phyloP scores from a whole-genome alignment of 2,329 filamentous ascomycete genomes.

The Microsporum ferrugineum region DNA sequence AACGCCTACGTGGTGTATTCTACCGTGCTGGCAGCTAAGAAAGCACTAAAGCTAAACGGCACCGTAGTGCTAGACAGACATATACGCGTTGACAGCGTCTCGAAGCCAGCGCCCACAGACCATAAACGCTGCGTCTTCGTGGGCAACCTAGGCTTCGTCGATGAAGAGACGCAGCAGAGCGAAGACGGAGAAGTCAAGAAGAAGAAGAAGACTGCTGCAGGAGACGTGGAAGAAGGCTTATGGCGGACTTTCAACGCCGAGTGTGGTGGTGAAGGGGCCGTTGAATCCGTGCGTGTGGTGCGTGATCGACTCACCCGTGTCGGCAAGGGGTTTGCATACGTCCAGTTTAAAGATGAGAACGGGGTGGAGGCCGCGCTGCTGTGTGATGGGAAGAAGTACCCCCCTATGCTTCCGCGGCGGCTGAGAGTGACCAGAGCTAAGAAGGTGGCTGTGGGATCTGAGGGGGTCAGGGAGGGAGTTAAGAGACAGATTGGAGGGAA shows the following conservation, averaged over 20 bases:
- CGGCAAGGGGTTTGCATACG: constrained; percentile 94
- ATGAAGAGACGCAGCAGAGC: constrained; percentile 66
- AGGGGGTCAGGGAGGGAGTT: not conserved
- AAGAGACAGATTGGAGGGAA: not conserved
- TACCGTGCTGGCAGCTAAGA: constrained; percentile 60
- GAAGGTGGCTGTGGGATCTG: not conserved
- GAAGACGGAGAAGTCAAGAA: constrained; percentile 52
- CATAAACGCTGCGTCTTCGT: constrained; percentile 90
- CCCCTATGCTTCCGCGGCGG: constrained; percentile 80
- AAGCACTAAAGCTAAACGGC: constrained; percentile 71
- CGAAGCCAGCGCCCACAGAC: constrained; percentile 71
- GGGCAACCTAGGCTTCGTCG: constrained; percentile 90
- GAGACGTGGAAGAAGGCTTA: constrained; percentile 79
- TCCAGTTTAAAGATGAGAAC: constrained; percentile 86
- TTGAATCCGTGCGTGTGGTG: constrained; percentile 88
- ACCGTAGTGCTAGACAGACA: constrained; percentile 75
- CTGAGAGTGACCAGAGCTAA: constrained; percentile 51
- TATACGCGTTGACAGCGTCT: constrained; percentile 78
- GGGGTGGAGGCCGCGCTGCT: constrained; percentile 83
- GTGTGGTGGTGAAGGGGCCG: constrained; percentile 44
- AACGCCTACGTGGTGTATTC: constrained; percentile 92
- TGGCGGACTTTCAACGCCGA: constrained; percentile 33
- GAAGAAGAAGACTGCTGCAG: constrained; percentile 57
- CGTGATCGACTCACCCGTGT: constrained; percentile 83
- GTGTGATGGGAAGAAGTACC: constrained; percentile 81